phyloP scores from a whole-genome alignment of 2,329 filamentous ascomycete genomes.

The Phaeosphaeriaceae sp. region DNA sequence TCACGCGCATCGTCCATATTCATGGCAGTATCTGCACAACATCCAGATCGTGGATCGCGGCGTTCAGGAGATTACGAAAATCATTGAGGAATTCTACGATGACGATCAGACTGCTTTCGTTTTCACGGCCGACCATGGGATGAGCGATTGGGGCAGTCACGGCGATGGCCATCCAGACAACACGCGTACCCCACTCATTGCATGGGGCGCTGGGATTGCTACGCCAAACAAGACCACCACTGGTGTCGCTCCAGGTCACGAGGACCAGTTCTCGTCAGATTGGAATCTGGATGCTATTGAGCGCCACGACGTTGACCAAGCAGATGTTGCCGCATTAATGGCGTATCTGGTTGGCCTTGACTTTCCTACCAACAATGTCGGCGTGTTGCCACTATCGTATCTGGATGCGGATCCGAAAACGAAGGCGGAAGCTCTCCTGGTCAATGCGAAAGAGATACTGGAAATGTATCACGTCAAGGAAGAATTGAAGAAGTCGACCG shows the following conservation, averaged over 20 bases:
- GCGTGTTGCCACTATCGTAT: slow-evolving; percentile 85
- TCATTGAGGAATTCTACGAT: slow-evolving; percentile 85
- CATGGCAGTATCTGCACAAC: slow-evolving; percentile 92
- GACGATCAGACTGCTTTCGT: slow-evolving; percentile 88
- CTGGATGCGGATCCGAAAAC: slow-evolving; percentile 73
- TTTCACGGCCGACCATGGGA: slow-evolving; percentile 97
- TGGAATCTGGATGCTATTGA: slow-evolving; percentile 83
- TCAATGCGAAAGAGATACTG: slow-evolving; percentile 84
- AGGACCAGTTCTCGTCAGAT: slow-evolving; percentile 84
- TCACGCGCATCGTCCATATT: slow-evolving; percentile 87
- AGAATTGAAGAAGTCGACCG: slow-evolving; percentile 75
- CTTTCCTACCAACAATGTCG: slow-evolving; percentile 96
- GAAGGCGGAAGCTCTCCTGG: slow-evolving; percentile 83
- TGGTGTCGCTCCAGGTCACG: slow-evolving; percentile 77
- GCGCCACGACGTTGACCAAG: slow-evolving; percentile 90
- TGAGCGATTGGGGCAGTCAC: slow-evolving; percentile 99
- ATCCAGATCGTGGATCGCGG: slow-evolving; percentile 93
- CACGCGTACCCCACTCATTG: slow-evolving; percentile 89
- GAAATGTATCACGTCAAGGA: slow-evolving; percentile 98
- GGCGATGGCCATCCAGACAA: slow-evolving; percentile 98
- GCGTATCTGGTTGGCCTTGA: slow-evolving; percentile 86
- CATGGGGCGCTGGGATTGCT: slow-evolving; percentile 91
- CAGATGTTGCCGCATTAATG: slow-evolving; percentile 95
- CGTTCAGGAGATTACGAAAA: slow-evolving; percentile 79
- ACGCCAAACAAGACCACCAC: slow-evolving; percentile 67